Base-by-base conservation (phyloP, 2,329 filamentous ascomycete species). In the Pyrenophora graminea region DNA sequence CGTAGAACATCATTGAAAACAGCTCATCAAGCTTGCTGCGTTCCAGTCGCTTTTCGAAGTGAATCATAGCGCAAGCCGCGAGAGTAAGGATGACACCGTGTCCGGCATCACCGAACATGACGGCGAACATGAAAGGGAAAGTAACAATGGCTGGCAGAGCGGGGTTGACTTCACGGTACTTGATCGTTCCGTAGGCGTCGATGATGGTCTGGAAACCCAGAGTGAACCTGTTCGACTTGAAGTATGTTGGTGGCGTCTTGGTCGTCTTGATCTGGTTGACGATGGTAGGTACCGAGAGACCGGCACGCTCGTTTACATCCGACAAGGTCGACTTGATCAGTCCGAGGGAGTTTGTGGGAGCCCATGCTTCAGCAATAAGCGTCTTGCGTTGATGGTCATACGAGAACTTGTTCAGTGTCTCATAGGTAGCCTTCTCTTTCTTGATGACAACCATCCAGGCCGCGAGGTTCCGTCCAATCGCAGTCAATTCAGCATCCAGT, bases 31-130 rank as follows among this genome's bases (percentile, higher is more conserved):
- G 87, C 80, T 99, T 99, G 74, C 93, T 91, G 53, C 83, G 82
- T 39, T 75, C 72, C 31, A 99, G 80, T 53, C 88, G 86, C 77
- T 90, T 92, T 77, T 99, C 94, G 82, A 87, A 97, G 78, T 96
- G 90, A 64, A 99, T 97, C 91, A 99, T 96, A 50, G 91, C 90
- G 48, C 86, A 69, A 12, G 94, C 90, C 50, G 91, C 89, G 48
- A 85, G 72, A 37, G 93, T 82, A 89, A 99, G 96, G 73, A 99
- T 89, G 60, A 87, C 75, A 61, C 93, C 94, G 70, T 99, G 94
- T 44, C 94, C 95, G 52, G 96, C 87, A 76, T 99, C 94, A 80
- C 94, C 95, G 71, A 99, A 99, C 94, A 99, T 99, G 84, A 99
- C 94, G 42, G 94, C 94, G 72, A 99, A 99, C 56, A 99, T 81